Percentiles rank a stretch among this genome's conserved stretches.
phyloP scores from a whole-genome alignment of 345 rosid species.

The Eucalyptus victrix region DNA sequence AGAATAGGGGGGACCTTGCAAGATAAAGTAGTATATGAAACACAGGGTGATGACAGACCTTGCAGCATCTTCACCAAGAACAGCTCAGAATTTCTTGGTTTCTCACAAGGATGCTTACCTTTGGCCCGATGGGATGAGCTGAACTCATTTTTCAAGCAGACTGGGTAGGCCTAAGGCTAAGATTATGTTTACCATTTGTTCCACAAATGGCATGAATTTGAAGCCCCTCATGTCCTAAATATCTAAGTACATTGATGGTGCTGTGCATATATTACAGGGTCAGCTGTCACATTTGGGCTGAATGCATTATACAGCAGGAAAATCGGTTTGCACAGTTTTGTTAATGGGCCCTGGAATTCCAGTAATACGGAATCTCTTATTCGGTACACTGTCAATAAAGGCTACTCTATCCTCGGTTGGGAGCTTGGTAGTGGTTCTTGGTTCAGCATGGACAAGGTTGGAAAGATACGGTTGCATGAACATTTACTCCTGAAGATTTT shows the following conservation, averaged over 20 bases:
- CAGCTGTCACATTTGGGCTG: conserved; percentile 21
- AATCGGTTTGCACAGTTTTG: conserved; percentile 4
- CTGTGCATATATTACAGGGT: conserved; percentile 4
- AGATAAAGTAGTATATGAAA: conserved; percentile 40
- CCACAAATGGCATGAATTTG: not conserved
- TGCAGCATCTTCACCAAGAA: conserved; percentile 34
- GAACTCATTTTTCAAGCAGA: conserved; percentile 27
- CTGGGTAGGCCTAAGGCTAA: conserved; percentile 24
- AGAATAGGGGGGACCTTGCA: conserved; percentile 79
- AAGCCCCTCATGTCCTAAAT: not conserved
- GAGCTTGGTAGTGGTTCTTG: conserved; percentile 23
- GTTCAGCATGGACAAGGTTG: not conserved
- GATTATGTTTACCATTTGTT: not conserved
- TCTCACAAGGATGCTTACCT: conserved; percentile 52
- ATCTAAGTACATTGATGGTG: not conserved
- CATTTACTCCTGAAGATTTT: not conserved
- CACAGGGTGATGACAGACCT: conserved; percentile 12
- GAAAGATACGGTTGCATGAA: not conserved
- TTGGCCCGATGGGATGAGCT: conserved; percentile 64
- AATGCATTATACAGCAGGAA: conserved; percentile 25
- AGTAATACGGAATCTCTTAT: conserved; percentile 25
- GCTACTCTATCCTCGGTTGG: conserved; percentile 24
- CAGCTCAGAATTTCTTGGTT: conserved; percentile 41
- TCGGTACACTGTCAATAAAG: conserved; percentile 22
- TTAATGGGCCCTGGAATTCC: conserved; percentile 28